A percentile compares a stretch with the other conserved stretches of the same genome.
Evolutionary conservation across 2,329 filamentous ascomycete species (phyloP).

Genomic region (Endothia cerciana): DNA sequence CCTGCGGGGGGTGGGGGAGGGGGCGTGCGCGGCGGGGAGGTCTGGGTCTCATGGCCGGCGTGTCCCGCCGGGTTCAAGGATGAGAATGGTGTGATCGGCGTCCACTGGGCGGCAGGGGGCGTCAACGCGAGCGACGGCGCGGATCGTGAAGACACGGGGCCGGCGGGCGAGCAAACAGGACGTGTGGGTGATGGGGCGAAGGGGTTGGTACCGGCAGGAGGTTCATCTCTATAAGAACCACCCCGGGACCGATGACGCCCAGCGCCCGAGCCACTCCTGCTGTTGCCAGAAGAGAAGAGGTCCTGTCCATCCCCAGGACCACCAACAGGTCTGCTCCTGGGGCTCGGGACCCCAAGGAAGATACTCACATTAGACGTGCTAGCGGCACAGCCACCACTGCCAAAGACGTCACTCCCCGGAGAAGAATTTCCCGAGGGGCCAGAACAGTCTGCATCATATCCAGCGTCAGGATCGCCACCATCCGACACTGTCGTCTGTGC

Average conservation of each 20-base stretch:
- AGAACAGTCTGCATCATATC: neutral
- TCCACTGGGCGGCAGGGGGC: neutral
- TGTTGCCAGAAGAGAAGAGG: no score
- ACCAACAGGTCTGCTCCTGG: neutral
- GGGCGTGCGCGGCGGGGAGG: no score
- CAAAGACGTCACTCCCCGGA: neutral
- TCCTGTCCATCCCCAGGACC: no score
- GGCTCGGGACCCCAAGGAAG: no score
- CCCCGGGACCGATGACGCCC: no score
- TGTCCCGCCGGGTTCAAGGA: neutral
- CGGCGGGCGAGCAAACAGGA: no score
- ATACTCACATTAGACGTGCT: no score
- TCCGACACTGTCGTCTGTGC: neutral
- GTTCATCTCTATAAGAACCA: no score
- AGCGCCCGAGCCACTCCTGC: no score
- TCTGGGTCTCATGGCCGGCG: neutral
- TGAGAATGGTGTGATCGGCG: neutral
- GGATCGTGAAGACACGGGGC: neutral
- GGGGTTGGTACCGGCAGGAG: no score
- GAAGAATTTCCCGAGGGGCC: neutral
- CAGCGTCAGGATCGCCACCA: neutral
- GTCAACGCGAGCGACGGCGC: neutral
- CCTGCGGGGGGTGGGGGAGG: no score
- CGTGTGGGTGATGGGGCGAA: no score
- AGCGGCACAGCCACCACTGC: neutral